These are phyloP conservation scores for Cyclostephanos tholiformis DNA, from an alignment of 108 stramenopile genomes.

Conservation along the genomic window DNA sequence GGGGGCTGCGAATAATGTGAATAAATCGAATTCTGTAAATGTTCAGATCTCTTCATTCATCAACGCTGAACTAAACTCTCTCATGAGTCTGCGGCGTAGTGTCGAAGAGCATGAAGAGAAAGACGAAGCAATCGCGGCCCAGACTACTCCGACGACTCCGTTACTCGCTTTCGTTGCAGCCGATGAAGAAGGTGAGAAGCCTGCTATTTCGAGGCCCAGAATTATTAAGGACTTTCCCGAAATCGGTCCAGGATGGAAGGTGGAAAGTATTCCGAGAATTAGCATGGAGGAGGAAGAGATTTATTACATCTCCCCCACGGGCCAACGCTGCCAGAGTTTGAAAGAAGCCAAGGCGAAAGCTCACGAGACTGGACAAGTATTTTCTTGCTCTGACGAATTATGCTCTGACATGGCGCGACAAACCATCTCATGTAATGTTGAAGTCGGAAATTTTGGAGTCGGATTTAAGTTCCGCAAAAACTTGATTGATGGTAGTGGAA, in stretches of 20 bases:
- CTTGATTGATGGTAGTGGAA: slow-evolving; percentile 14
- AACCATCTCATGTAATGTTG: background rate
- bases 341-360: slow-evolving; percentile 12
- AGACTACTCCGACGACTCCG: background rate
- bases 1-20: background rate
- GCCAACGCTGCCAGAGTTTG: slow-evolving; percentile 6
- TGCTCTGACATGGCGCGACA: background rate
- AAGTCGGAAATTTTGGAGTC: slow-evolving; percentile 11
- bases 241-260: slow-evolving; percentile 11
- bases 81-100: background rate
- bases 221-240: background rate
- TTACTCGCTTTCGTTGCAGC: background rate
- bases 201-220: background rate
- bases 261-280: background rate
- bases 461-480: slow-evolving; percentile 25
- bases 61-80: background rate
- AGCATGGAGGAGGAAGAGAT: background rate
- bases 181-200: background rate
- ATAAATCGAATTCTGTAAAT: slow-evolving; percentile 6
- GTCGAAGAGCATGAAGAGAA: background rate
- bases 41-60: background rate
- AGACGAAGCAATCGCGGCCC: background rate
- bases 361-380: background rate
- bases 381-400: slow-evolving; percentile 3
- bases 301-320: slow-evolving; percentile 8